These are phyloP conservation scores for Atkinsonella texensis DNA, from an alignment of 2,329 filamentous ascomycete species.

Conservation along the genomic window DNA sequence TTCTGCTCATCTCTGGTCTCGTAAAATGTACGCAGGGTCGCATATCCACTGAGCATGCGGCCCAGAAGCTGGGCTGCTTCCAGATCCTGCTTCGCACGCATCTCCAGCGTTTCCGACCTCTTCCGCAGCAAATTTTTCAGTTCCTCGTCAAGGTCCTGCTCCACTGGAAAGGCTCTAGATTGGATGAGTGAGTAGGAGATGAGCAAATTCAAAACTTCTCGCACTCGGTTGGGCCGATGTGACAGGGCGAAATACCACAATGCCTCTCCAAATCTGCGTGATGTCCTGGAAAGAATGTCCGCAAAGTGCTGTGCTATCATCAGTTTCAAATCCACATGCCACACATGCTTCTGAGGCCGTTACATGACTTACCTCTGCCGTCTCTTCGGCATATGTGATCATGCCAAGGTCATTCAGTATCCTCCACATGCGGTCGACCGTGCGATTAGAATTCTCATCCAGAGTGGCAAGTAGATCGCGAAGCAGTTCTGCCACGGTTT, in stretches of 20 bases:
- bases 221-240: conserved; percentile 66
- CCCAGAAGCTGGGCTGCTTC: conserved; percentile 76
- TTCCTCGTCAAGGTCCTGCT: conserved; percentile 58
- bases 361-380: conserved; percentile 57
- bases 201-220: conserved; percentile 73
- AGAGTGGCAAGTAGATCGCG: conserved; percentile 48
- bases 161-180: conserved; percentile 66
- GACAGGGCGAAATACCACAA: conserved; percentile 86
- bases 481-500: conserved; percentile 63
- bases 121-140: conserved; percentile 58
- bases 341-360: background rate
- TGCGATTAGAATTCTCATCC: conserved; percentile 53
- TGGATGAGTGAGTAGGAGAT: conserved; percentile 81
- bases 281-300: conserved; percentile 58
- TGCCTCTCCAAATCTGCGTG: conserved; percentile 71
- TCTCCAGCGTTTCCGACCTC: conserved; percentile 58
- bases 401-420: conserved; percentile 71
- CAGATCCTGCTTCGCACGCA: conserved; percentile 61
- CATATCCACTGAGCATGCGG: conserved; percentile 81
- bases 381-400: conserved; percentile 63
- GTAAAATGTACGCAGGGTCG: conserved; percentile 81
- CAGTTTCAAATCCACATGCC: conserved; percentile 9
- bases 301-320: conserved; percentile 50
- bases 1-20: conserved; percentile 57
- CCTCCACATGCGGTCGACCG: conserved; percentile 71